A percentile compares a stretch with the other conserved stretches of the same genome.
Evolutionary conservation across 2,329 filamentous ascomycete genomes (phyloP).

Genomic region (Niveomyces coronatus): DNA sequence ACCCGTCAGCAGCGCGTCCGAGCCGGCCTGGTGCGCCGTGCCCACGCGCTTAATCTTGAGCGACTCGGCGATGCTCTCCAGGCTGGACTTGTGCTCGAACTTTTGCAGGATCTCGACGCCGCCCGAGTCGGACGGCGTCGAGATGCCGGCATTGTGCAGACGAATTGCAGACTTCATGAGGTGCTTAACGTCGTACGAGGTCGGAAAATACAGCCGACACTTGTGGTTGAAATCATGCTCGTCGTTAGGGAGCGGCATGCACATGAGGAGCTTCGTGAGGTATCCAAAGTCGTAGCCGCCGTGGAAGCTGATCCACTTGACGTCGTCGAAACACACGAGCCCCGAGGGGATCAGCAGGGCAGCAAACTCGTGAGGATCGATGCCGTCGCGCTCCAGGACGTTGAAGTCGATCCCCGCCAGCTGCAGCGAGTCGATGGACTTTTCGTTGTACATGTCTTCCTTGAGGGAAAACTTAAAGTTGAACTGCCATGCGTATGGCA

Average conservation of each 20-base stretch:
- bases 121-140: slow-evolving; percentile 51
- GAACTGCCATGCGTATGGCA: slow-evolving; percentile 95
- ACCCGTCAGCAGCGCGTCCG: slow-evolving; percentile 86
- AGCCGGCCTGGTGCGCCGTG: slow-evolving; percentile 82
- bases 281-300: slow-evolving; percentile 98
- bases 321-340: slow-evolving; percentile 74
- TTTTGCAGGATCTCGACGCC: slow-evolving; percentile 69
- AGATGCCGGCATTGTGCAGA: slow-evolving; percentile 52
- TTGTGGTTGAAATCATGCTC: slow-evolving; percentile 82
- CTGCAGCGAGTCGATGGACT: slow-evolving; percentile 83
- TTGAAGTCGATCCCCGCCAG: slow-evolving; percentile 89
- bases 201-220: slow-evolving; percentile 88
- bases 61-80: slow-evolving; percentile 89
- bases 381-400: slow-evolving; percentile 75
- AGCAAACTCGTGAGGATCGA: slow-evolving; percentile 82
- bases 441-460: slow-evolving; percentile 95
- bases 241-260: slow-evolving; percentile 73
- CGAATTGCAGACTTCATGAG: slow-evolving; percentile 83
- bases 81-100: slow-evolving; percentile 80
- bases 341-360: slow-evolving; percentile 85
- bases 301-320: slow-evolving; percentile 96
- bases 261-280: slow-evolving; percentile 84
- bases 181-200: slow-evolving; percentile 92
- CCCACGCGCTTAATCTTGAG: slow-evolving; percentile 85
- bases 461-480: slow-evolving; percentile 96